Base-by-base conservation (phyloP, 1,139 yeast species). In the Waltiozyma sp. region DNA sequence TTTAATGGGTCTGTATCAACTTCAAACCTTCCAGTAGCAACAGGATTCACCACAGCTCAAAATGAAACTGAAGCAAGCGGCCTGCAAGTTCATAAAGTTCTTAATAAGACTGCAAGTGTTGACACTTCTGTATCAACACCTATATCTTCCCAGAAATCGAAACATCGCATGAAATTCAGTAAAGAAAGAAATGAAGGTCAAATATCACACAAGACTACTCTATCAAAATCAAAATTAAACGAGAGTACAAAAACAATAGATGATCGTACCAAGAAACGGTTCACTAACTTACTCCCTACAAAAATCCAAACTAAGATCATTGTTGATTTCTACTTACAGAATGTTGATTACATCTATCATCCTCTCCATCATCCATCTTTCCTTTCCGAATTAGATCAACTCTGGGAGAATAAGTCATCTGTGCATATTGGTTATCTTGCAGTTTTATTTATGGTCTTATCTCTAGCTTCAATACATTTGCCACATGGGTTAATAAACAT, bases 301-400 rank as follows among this genome's bases (percentile, higher is more conserved):
- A 49, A 45, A 39, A 48, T 46, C 9, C 55, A 52, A 24, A 50
- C 55, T 1, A 50, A 47, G 31, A 38, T 54, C 9, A 38, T 53
- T 5, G 54, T 53, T 13, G 55, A 53, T 26, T 57, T 56, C 38
- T 58, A 58, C 39, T 45, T 58, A 24, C 53, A 50, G 21, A 49
- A 57, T 40, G 49, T 58, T 36, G 62, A 58, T 41, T 58, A 56
- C 47, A 55, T 58, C 26, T 57, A 57, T 40, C 61, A 57, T 43
- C 59, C 62, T 6, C 37, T 58, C 13, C 62, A 58, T 40, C 59
- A 56, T 45, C 57, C 55, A 15, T 43, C 55, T 1, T 60, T 60
- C 44, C 50, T 49, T 33, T 40, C 31, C 7, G 47, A 55, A 10
- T 42, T 56, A 28, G 52, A 51, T 14, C 31, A 39, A 6, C 54